phyloP scores from a whole-genome alignment of 2,329 filamentous ascomycete species.

The Beauveria sp. region DNA sequence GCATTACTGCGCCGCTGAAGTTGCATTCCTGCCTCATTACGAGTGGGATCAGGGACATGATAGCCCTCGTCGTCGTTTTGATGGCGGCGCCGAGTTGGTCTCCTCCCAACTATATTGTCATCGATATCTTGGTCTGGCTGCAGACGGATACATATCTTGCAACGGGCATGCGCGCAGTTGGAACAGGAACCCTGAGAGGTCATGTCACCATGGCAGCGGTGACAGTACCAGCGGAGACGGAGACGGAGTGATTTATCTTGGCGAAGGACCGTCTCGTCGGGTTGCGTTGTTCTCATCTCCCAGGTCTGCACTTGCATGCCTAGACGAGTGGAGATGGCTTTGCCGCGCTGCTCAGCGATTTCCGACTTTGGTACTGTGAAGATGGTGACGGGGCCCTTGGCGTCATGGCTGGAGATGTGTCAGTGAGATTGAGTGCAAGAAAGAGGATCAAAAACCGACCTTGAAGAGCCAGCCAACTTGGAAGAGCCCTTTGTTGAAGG shows the following conservation, averaged over 20 bases:
- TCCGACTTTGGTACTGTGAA: conserved; percentile 40
- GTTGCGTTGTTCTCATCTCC: conserved; percentile 41
- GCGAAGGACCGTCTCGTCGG: conserved; percentile 49
- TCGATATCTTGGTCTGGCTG: conserved; percentile 58
- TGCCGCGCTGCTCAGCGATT: conserved; percentile 48
- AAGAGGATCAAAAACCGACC: background rate
- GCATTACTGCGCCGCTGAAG: conserved; percentile 58
- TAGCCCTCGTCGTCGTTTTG: conserved; percentile 50
- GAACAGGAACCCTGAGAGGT: conserved; percentile 64
- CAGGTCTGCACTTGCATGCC: conserved; percentile 47
- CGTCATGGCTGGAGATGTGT: background rate
- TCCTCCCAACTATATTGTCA: conserved; percentile 39
- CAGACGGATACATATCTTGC: conserved; percentile 70
- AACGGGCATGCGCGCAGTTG: conserved; percentile 71
- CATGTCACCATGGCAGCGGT: conserved; percentile 70
- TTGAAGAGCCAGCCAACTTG: background rate
- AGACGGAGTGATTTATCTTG: conserved; percentile 71
- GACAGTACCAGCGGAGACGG: conserved; percentile 72
- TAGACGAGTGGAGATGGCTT: conserved; percentile 46
- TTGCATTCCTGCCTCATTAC: conserved; percentile 37
- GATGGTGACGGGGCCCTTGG: conserved; percentile 14
- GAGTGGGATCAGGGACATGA: conserved; percentile 43
- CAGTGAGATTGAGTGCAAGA: background rate
- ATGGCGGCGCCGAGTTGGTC: conserved; percentile 28
- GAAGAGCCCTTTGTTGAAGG: background rate